phyloP scores from a whole-genome alignment of 1,284 basidiomycete species.

The Nidula niveotomentosa region DNA sequence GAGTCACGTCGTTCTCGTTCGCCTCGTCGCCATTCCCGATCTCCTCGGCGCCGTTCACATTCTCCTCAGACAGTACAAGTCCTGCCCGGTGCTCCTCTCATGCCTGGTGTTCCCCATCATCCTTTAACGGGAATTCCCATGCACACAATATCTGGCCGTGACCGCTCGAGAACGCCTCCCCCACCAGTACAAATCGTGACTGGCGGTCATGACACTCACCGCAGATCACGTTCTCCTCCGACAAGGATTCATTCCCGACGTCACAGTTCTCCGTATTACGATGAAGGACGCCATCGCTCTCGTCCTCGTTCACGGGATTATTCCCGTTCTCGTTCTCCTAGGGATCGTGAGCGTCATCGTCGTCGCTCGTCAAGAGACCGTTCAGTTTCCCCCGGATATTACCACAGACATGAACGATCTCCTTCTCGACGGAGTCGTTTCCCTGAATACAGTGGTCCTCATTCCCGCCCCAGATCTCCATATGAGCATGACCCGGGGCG shows the following conservation, averaged over 20 bases:
- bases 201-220: slow-evolving; percentile 1
- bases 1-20: slow-evolving; percentile 14
- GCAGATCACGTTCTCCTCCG: slow-evolving; percentile 1
- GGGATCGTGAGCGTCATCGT: slow-evolving; percentile 8
- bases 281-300: not conserved
- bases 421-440: not conserved
- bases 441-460: not conserved
- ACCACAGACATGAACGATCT: not conserved
- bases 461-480: not conserved
- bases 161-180: too few relatives aligned
- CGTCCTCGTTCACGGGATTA: not conserved
- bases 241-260: too few relatives aligned
- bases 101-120: too few relatives aligned
- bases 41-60: slow-evolving; percentile 5
- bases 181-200: not conserved
- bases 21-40: slow-evolving; percentile 12
- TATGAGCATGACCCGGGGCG: not conserved
- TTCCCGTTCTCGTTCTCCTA: slow-evolving; percentile 2
- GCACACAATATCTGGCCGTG: too few relatives aligned
- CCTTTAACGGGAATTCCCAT: too few relatives aligned
- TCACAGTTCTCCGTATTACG: too few relatives aligned
- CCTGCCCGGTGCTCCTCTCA: not conserved
- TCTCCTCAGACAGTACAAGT: not conserved
- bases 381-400: not conserved
- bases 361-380: slow-evolving; percentile 6